A percentile compares a stretch with the other conserved stretches of the same genome.
Evolutionary conservation across 345 rosid genomes (phyloP).

Genomic region (rapeseed (Brassica napus)): DNA sequence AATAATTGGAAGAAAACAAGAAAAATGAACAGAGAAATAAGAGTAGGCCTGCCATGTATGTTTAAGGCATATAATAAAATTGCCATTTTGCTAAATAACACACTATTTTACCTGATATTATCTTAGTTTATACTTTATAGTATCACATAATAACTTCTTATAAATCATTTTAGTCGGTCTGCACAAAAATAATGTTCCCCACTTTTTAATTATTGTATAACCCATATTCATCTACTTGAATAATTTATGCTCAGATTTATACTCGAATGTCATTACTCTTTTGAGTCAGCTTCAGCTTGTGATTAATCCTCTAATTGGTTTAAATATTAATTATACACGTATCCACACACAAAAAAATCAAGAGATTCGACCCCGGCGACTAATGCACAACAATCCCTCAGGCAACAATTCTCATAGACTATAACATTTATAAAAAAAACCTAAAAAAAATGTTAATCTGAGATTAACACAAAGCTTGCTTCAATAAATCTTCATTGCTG

Average conservation of each 20-base stretch:
- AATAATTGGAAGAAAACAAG: conserved; percentile 10
- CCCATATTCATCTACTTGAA: background rate
- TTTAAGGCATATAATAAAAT: background rate
- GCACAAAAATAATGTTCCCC: background rate
- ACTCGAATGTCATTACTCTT: background rate
- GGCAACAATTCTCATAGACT: conserved; percentile 20
- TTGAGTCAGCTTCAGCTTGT: background rate
- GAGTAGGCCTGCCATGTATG: background rate
- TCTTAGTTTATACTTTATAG: background rate
- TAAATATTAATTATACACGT: background rate
- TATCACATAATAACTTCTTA: background rate
- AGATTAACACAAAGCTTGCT: conserved; percentile 45
- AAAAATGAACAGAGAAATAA: background rate
- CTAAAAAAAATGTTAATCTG: background rate
- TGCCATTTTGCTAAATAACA: background rate
- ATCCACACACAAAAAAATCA: background rate
- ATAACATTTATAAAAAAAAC: background rate
- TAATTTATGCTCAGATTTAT: background rate
- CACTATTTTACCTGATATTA: background rate
- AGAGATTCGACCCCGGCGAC: conserved; percentile 55
- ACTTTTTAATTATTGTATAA: background rate
- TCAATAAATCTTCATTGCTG: conserved; percentile 47
- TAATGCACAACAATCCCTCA: conserved; percentile 38
- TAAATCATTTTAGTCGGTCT: background rate
- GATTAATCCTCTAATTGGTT: background rate